Evolutionary conservation across 1,284 basidiomycete genomes (phyloP).

Genomic region (Ustilago tritici): DNA sequence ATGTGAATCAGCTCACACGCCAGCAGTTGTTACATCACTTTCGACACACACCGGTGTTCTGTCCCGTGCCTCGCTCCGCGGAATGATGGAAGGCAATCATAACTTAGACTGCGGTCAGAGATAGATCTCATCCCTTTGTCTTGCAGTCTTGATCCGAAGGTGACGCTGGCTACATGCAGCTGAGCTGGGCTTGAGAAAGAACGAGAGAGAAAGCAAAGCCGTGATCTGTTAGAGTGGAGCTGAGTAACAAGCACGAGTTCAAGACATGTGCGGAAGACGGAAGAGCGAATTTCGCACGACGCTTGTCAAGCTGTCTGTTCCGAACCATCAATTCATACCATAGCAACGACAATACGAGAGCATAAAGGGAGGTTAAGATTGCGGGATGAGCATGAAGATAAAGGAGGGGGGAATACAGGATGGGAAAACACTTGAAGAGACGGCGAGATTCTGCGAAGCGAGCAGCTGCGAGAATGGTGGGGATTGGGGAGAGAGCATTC

Average conservation of each 20-base stretch:
- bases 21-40: background rate
- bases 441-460: too few relatives aligned
- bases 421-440: too few relatives aligned
- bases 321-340: too few relatives aligned
- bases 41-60: conserved; percentile 4
- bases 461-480: too few relatives aligned
- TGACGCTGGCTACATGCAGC: background rate
- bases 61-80: background rate
- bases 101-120: background rate
- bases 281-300: conserved; percentile 25
- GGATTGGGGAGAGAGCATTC: too few relatives aligned
- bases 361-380: too few relatives aligned
- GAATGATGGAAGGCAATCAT: background rate
- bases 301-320: too few relatives aligned
- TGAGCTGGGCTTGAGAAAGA: background rate
- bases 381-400: too few relatives aligned
- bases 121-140: background rate
- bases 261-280: conserved; percentile 5
- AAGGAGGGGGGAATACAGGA: too few relatives aligned
- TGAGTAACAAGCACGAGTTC: background rate
- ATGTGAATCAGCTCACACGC: background rate
- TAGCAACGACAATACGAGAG: too few relatives aligned
- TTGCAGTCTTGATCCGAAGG: background rate
- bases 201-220: background rate
- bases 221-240: background rate